Percentiles rank a stretch among this genome's conserved stretches.
Evolutionary conservation across 2,329 filamentous ascomycete species (phyloP).

Genomic region (Fusarium verrucosum): DNA sequence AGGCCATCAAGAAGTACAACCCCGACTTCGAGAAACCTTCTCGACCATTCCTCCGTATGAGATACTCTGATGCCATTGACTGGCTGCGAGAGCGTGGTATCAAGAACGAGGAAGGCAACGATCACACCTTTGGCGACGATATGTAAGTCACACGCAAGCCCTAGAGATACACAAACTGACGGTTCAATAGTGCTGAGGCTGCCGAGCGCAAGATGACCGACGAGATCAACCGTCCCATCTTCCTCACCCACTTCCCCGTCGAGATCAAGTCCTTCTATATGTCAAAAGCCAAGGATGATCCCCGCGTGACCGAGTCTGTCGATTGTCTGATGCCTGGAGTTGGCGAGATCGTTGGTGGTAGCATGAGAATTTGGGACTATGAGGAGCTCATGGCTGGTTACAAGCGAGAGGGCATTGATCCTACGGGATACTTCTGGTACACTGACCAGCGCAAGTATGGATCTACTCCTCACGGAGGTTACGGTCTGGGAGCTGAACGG

Average conservation of each 20-base stretch:
- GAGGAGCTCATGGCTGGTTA: constrained; percentile 91
- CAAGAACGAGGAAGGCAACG: constrained; percentile 89
- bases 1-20: constrained; percentile 86
- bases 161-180: background rate
- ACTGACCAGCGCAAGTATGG: constrained; percentile 96
- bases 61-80: constrained; percentile 90
- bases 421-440: constrained; percentile 96
- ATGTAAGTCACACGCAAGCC: constrained; percentile 58
- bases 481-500: constrained; percentile 90
- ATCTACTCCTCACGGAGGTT: constrained; percentile 89
- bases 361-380: constrained; percentile 94
- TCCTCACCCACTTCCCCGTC: constrained; percentile 95
- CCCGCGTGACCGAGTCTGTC: constrained; percentile 89
- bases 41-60: constrained; percentile 93
- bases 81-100: constrained; percentile 94
- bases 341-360: constrained; percentile 95
- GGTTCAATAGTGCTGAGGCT: constrained; percentile 74
- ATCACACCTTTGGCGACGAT: constrained; percentile 93
- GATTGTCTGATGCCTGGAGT: constrained; percentile 90
- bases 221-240: constrained; percentile 92
- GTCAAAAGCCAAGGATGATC: constrained; percentile 84
- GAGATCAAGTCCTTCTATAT: constrained; percentile 99
- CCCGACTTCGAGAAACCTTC: constrained; percentile 84
- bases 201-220: constrained; percentile 98
- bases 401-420: constrained; percentile 84